Conservation (phyloP, 768 basidiomycete species). For the Boletus coccyginus region DNA sequence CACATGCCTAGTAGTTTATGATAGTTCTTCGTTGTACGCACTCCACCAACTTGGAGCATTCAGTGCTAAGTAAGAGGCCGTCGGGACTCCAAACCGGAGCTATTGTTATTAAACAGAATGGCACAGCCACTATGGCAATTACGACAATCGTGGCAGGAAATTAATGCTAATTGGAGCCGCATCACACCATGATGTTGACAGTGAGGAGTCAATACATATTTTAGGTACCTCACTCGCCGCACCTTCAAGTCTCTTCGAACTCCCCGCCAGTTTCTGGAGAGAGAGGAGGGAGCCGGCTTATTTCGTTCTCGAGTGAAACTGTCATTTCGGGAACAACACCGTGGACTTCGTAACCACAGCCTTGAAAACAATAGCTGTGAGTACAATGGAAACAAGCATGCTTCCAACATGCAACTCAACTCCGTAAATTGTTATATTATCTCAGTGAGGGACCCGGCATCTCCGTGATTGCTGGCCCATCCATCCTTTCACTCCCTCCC, state of each 20-base stretch:
- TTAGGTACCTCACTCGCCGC: not conserved
- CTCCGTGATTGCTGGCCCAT: slow-evolving; percentile 29
- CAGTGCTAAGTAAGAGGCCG: no score
- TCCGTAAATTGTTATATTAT: slow-evolving; percentile 21
- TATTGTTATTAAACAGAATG: not conserved
- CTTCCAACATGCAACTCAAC: slow-evolving; percentile 26
- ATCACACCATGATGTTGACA: not conserved
- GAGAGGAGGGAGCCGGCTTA: not conserved
- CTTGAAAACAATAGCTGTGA: slow-evolving; percentile 31
- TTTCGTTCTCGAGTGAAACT: not conserved
- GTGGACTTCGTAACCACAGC: slow-evolving; percentile 21
- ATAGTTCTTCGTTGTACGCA: not conserved
- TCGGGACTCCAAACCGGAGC: not conserved
- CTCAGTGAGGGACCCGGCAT: slow-evolving; percentile 6
- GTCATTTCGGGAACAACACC: slow-evolving; percentile 22
- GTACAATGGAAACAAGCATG: slow-evolving; percentile 32
- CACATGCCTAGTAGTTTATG: not conserved
- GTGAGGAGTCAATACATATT: not conserved
- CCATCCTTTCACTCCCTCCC: slow-evolving; percentile 11
- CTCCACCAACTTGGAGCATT: not conserved
- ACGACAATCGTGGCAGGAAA: not conserved
- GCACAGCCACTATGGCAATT: slow-evolving; percentile 10
- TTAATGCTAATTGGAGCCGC: not conserved
- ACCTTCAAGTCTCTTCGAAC: not conserved
- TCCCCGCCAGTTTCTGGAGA: not conserved